phyloP scores from a whole-genome alignment of 805 yeast species.

The Metschnikowia gelsemii region DNA sequence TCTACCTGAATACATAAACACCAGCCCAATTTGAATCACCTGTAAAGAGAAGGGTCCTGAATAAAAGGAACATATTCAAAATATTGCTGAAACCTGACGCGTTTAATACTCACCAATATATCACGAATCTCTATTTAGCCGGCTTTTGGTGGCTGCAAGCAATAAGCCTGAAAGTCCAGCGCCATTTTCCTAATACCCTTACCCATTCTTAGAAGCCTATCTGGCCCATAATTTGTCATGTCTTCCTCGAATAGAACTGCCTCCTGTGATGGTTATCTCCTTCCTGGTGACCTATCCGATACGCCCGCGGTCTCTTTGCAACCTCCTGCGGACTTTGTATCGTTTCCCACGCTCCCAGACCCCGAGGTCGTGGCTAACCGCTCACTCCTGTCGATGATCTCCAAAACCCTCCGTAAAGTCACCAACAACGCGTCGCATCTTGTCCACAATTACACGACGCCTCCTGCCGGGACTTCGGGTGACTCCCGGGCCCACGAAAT shows the following conservation, averaged over 20 bases:
- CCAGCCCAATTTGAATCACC: too few species aligned
- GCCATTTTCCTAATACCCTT: too few species aligned
- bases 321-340: constrained; percentile 43
- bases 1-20: too few species aligned
- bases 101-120: too few species aligned
- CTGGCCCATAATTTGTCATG: background rate
- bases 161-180: too few species aligned
- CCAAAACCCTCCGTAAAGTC: constrained; percentile 41
- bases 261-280: constrained; percentile 3
- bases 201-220: background rate
- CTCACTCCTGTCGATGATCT: constrained; percentile 35
- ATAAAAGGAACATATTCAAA: too few species aligned
- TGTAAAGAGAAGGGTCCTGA: too few species aligned
- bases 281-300: background rate
- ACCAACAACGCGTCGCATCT: constrained; percentile 43
- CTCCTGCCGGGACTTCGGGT: constrained; percentile 2
- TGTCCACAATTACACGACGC: constrained; percentile 25
- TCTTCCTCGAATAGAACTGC: constrained; percentile 2
- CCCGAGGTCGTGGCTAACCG: constrained; percentile 37
- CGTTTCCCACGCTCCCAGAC: constrained; percentile 46
- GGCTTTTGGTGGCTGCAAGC: too few species aligned
- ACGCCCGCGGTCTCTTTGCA: too few species aligned
- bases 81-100: too few species aligned
- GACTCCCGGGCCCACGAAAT: constrained; percentile 7
- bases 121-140: too few species aligned